Evolutionary conservation across 352 stramenopile genomes (phyloP).

Genomic region (Phytophthora macrochlamydospora): DNA sequence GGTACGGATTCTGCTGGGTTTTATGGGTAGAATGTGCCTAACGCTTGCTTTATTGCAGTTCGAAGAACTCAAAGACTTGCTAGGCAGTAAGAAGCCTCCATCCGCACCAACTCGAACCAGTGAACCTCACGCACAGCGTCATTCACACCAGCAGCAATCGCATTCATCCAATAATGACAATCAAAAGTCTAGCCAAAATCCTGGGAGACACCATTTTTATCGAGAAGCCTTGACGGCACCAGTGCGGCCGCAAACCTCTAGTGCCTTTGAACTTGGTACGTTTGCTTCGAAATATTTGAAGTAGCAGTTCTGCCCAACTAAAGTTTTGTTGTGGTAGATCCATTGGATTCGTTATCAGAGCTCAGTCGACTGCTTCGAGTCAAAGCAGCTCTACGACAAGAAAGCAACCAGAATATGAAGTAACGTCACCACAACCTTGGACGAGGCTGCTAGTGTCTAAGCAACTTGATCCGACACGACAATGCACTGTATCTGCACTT

Average conservation of each 20-base stretch:
- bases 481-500: too few species aligned
- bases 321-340: constrained; percentile 26
- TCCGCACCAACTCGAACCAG: not conserved
- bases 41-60: constrained; percentile 28
- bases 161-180: not conserved
- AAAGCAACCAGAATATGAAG: not conserved
- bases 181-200: not conserved
- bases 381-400: constrained; percentile 47
- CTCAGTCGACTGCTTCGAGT: constrained; percentile 61
- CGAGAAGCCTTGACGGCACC: constrained; percentile 1
- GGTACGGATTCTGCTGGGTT: constrained; percentile 13
- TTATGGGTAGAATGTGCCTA: not conserved
- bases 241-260: constrained; percentile 1
- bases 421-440: not conserved
- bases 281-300: not conserved
- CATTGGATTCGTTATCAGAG: constrained; percentile 57
- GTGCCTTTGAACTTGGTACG: constrained; percentile 31
- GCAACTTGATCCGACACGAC: too few species aligned
- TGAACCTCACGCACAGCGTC: not conserved
- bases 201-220: not conserved
- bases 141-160: not conserved
- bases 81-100: constrained; percentile 31
- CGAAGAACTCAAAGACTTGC: constrained; percentile 50
- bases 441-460: not conserved
- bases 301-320: too few species aligned